A percentile compares a stretch with the other conserved stretches of the same genome.
phyloP scores from a whole-genome alignment of 2,329 filamentous ascomycete genomes.

The Paecilomyces sp. region DNA sequence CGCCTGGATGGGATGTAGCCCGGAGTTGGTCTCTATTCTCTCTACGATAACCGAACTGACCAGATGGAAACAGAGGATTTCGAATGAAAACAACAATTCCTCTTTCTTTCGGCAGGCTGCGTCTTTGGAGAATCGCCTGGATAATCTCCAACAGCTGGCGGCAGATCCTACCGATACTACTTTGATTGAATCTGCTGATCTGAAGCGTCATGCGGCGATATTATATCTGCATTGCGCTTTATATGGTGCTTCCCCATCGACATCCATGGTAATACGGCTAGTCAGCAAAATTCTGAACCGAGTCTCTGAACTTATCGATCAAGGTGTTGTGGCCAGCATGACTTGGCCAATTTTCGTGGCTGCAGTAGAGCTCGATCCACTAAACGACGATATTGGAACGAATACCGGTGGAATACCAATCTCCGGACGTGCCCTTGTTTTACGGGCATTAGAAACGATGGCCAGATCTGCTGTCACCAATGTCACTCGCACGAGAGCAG shows the following conservation, averaged over 20 bases:
- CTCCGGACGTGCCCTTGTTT: slow-evolving; percentile 31
- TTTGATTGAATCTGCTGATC: slow-evolving; percentile 31
- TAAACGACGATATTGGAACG: slow-evolving; percentile 29
- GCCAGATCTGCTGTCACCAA: slow-evolving; percentile 36
- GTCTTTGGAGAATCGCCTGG: slow-evolving; percentile 26
- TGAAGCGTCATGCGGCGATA: slow-evolving; percentile 38
- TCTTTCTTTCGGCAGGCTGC: slow-evolving; percentile 26
- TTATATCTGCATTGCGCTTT: slow-evolving; percentile 42
- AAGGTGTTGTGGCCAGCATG: slow-evolving; percentile 25
- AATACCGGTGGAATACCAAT: slow-evolving; percentile 13
- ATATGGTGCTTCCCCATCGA: slow-evolving; percentile 35
- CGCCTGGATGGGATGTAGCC: slow-evolving; percentile 44
- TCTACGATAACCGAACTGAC: slow-evolving; percentile 44
- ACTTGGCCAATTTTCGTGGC: slow-evolving; percentile 40
- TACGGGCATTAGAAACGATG: slow-evolving; percentile 35
- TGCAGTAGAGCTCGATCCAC: slow-evolving; percentile 34
- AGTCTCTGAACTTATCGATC: slow-evolving; percentile 26
- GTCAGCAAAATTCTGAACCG: slow-evolving; percentile 29
- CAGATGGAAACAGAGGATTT: slow-evolving; percentile 21
- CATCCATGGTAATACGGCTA: slow-evolving; percentile 22
- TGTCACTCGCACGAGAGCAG: slow-evolving; percentile 37
- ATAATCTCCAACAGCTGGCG: slow-evolving; percentile 1
- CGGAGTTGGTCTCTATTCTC: slow-evolving; percentile 39
- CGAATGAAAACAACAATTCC: slow-evolving; percentile 14
- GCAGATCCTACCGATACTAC: neutral